These are phyloP conservation scores for Bryoglossum gracile DNA, from an alignment of 495 filamentous ascomycete genomes.

Conservation along the genomic window DNA sequence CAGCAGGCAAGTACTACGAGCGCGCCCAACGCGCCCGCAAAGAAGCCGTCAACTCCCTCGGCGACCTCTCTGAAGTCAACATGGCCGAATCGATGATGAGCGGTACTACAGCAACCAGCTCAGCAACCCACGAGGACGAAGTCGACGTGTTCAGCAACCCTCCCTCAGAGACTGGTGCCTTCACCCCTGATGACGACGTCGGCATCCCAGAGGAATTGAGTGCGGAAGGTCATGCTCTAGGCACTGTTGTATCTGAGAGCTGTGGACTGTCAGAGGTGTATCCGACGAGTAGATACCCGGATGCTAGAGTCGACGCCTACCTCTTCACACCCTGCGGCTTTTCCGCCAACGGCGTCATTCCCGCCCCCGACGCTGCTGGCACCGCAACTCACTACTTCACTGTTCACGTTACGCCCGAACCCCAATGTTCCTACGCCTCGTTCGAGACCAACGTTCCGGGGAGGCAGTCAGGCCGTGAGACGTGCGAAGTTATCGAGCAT, in stretches of 20 bases:
- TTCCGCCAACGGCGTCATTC: conserved; percentile 95
- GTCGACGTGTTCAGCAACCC: conserved; percentile 77
- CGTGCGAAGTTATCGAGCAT: conserved; percentile 83
- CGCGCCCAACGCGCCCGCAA: conserved; percentile 50
- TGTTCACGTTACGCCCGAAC: conserved; percentile 96
- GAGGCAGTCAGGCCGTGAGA: conserved; percentile 78
- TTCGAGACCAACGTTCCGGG: conserved; percentile 99
- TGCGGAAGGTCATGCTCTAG: conserved; percentile 90
- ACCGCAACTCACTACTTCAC: conserved; percentile 89
- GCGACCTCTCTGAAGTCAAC: conserved; percentile 38
- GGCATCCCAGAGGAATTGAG: conserved; percentile 65
- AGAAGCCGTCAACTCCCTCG: conserved; percentile 43
- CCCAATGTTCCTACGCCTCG: conserved; percentile 95
- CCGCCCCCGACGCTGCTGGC: conserved; percentile 56
- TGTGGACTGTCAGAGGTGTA: conserved; percentile 91
- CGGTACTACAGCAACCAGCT: conserved; percentile 25
- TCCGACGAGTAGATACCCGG: conserved; percentile 76
- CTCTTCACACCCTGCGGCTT: conserved; percentile 97
- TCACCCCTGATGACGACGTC: conserved; percentile 48
- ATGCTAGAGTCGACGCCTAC: conserved; percentile 92
- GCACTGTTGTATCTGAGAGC: conserved; percentile 82
- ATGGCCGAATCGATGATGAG: conserved; percentile 28
- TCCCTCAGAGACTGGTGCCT: conserved; percentile 57
- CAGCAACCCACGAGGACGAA: conserved; percentile 45
- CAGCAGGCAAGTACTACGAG: conserved; percentile 66